Base-by-base conservation (phyloP, 305 asterid species). In the Andrographis paniculata region DNA sequence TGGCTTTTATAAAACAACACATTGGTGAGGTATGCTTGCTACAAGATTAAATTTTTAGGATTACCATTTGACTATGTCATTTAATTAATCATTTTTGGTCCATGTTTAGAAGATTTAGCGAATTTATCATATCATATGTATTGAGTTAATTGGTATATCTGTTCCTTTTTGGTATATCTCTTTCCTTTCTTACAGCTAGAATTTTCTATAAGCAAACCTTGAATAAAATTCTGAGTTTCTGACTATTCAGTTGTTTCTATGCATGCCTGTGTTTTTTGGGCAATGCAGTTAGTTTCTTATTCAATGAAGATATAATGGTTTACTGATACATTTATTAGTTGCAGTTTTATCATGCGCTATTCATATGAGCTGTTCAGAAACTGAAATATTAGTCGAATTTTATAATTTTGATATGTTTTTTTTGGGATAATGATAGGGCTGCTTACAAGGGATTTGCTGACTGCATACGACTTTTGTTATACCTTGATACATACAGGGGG, bases 391-490 rank as follows among this genome's bases (percentile, higher is more conserved):
- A n/a, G n/a, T n/a, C 8, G 14, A 33, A 37, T 37, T 1, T 5
- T 17, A 13, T 13, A 5, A 5, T 13, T 13, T 12, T 37, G 5
- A 3, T 0, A 13, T 13, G 17, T 1, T 37, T 13, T 37, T 9
- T 37, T 37, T 9, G 14, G 17, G 17, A n/a, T 45, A 59, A 55
- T 63, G 65, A 43, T 66, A 91, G 98, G 98, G 98, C 98, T 71
- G 93, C 98, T 50, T 91, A 91, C 76, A 91, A 91, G 84, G 98
- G 98, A 52, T 86, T 76, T 66, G 91, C 95, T 1, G 96, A 91
- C 63, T 74, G 87, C 72, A 85, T 91, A 64, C 95, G 98, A 36
- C 92, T 91, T 60, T 70, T 91, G 74, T 67, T 91, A 52, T 91
- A 74, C 60, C 73, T 91, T 52, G 84, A 86, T 76, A 95, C 96